phyloP scores from a whole-genome alignment of 1,284 basidiomycete genomes.

The Takashimella koratensis region DNA sequence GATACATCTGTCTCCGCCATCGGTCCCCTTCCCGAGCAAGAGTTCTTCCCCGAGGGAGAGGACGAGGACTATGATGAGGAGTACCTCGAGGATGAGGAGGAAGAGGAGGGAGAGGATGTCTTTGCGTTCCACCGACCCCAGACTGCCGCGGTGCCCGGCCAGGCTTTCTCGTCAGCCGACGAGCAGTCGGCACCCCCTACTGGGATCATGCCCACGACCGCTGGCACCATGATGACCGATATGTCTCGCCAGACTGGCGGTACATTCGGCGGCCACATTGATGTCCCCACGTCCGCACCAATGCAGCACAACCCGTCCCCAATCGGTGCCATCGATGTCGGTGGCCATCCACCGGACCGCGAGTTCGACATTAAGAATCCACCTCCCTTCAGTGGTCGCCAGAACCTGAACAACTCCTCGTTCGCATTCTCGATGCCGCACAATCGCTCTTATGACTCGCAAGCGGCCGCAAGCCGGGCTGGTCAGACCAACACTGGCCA shows the following conservation, averaged over 20 bases:
- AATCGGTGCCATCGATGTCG: conserved; percentile 26
- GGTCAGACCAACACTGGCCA: too few relatives aligned
- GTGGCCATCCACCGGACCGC: conserved; percentile 27
- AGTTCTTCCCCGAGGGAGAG: conserved; percentile 41
- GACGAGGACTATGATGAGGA: conserved; percentile 6
- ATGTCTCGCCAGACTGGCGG: background rate
- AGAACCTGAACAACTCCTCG: conserved; percentile 39
- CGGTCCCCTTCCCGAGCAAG: conserved; percentile 36
- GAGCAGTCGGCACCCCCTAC: conserved; percentile 17
- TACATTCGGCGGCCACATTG: background rate
- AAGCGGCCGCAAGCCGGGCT: background rate
- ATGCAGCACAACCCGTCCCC: conserved; percentile 2
- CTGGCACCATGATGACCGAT: conserved; percentile 3
- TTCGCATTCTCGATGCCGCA: conserved; percentile 28
- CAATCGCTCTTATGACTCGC: background rate
- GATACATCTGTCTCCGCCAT: conserved; percentile 40
- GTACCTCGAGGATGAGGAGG: conserved; percentile 28
- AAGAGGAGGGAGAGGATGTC: conserved; percentile 32
- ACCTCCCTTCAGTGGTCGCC: conserved; percentile 32
- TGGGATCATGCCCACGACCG: conserved; percentile 8
- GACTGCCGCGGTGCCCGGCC: conserved; percentile 33
- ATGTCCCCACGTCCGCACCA: background rate
- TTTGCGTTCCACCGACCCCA: conserved; percentile 45
- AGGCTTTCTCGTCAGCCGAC: conserved; percentile 11
- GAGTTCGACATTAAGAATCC: conserved; percentile 26